Conservation (phyloP, 345 rosid genomes). For the Eucalyptus cloeziana region DNA sequence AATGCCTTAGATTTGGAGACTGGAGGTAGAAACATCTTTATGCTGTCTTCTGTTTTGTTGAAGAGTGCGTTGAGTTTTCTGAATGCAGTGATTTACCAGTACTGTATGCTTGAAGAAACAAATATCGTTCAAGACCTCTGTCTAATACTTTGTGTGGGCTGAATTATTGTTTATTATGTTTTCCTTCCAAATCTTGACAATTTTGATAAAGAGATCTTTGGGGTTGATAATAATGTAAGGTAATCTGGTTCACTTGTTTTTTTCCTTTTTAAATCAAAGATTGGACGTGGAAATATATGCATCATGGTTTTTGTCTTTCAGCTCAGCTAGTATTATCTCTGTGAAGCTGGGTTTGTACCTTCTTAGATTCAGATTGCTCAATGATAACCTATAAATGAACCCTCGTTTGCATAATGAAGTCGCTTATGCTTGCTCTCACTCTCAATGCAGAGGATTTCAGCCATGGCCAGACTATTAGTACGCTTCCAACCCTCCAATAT, state of each 20-base stretch:
- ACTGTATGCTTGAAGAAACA: not conserved
- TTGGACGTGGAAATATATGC: not conserved
- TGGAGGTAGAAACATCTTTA: slow-evolving; percentile 31
- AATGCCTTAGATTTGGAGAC: slow-evolving; percentile 12
- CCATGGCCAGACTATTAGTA: not conserved
- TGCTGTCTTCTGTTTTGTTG: not conserved
- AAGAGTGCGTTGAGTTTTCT: not conserved
- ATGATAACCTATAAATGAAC: not conserved
- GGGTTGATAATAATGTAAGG: not conserved
- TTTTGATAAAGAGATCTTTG: not conserved
- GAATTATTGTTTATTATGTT: not conserved
- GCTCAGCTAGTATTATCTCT: not conserved
- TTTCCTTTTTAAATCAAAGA: not conserved
- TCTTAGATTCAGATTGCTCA: not conserved
- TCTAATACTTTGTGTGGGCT: not conserved
- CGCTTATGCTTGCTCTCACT: not conserved
- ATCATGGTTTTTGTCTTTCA: not conserved
- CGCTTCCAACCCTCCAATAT: not conserved
- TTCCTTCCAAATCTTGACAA: not conserved
- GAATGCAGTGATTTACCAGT: not conserved
- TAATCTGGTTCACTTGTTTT: not conserved
- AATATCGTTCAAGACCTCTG: not conserved
- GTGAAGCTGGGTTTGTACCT: not conserved
- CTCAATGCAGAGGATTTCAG: not conserved
- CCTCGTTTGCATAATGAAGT: not conserved